Evolutionary conservation across 1,139 yeast species (phyloP).

Genomic region (Zygoascus sp.): DNA sequence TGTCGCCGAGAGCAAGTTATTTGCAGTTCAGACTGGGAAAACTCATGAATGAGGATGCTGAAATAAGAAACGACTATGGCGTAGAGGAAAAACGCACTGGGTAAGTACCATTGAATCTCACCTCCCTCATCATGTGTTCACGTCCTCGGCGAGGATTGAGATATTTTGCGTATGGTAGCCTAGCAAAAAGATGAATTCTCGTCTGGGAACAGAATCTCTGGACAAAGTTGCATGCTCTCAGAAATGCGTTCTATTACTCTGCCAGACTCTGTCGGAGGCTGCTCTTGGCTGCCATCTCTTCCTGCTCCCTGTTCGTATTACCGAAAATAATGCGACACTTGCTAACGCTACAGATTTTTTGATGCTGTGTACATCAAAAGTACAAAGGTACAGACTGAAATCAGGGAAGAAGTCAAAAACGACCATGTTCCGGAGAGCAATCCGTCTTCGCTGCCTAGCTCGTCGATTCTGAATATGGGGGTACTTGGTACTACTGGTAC

Average conservation of each 20-base stretch:
- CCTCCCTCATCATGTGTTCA: too few relatives aligned
- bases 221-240: too few relatives aligned
- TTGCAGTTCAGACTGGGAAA: constrained; percentile 15
- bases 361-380: constrained; percentile 44
- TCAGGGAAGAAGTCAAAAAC: constrained; percentile 13
- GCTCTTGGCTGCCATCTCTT: too few relatives aligned
- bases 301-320: too few relatives aligned
- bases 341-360: constrained; percentile 32
- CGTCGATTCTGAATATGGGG: constrained; percentile 1
- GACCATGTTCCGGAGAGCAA: not conserved
- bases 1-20: constrained; percentile 16
- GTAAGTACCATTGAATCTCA: constrained; percentile 3
- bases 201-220: too few relatives aligned
- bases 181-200: too few relatives aligned
- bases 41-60: constrained; percentile 22
- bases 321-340: not conserved
- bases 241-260: too few relatives aligned
- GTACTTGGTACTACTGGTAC: constrained; percentile 11
- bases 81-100: constrained; percentile 46
- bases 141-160: too few relatives aligned
- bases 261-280: too few relatives aligned
- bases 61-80: constrained; percentile 35
- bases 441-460: not conserved
- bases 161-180: too few relatives aligned
- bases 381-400: constrained; percentile 21